These are phyloP conservation scores for Chimonanthus praecox DNA, from an alignment of 164 flowering plant genomes.

Conservation along the genomic window DNA sequence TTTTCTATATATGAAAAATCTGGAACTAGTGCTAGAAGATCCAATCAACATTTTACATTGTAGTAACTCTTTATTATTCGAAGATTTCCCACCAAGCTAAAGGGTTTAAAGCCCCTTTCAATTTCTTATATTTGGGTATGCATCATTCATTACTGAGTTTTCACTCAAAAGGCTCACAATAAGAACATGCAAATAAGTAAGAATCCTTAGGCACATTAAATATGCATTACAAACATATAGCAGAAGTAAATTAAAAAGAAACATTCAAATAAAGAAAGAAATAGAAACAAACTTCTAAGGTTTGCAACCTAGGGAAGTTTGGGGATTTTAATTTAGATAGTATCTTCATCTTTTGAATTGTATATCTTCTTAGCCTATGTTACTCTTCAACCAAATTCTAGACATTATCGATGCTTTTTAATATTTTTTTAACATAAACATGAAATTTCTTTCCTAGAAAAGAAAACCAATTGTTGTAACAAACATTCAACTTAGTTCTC, in stretches of 20 bases:
- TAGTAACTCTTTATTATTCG: neutral
- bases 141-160: neutral
- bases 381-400: neutral
- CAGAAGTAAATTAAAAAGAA: neutral
- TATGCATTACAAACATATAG: neutral
- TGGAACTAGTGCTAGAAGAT: neutral
- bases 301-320: neutral
- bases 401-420: neutral
- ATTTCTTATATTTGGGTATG: too few relatives aligned
- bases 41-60: neutral
- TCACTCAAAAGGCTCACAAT: neutral
- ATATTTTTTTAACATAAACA: neutral
- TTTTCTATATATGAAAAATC: too few relatives aligned
- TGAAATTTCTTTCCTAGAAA: neutral
- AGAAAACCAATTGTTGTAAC: neutral
- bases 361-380: too few relatives aligned
- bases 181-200: neutral
- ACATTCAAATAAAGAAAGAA: neutral
- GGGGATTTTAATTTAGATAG: neutral
- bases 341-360: neutral
- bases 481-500: too few relatives aligned
- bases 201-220: too few relatives aligned
- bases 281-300: neutral
- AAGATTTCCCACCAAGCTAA: neutral
- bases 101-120: neutral